Evolutionary conservation across 73 alveolate species (phyloP).

Genomic region (Blepharisma stoltei): DNA sequence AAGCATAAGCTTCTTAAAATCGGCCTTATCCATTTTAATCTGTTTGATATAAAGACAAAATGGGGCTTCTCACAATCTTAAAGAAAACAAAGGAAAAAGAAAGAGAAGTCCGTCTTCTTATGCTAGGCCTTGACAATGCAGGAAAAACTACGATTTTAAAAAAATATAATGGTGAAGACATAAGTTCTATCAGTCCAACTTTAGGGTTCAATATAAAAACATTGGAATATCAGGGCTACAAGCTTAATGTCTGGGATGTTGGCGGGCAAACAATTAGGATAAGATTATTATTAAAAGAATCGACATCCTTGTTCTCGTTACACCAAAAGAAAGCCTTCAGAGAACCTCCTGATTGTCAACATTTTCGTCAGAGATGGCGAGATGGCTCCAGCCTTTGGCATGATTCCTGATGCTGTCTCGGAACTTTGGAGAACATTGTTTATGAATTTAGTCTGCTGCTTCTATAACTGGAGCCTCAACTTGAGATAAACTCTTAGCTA

Average conservation of each 20-base stretch:
- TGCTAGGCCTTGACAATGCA: constrained; percentile 93
- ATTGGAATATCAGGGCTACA: constrained; percentile 84
- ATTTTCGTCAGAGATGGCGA: too few relatives aligned
- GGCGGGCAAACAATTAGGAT: constrained; percentile 99
- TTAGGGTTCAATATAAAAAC: constrained; percentile 97
- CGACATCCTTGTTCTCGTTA: too few relatives aligned
- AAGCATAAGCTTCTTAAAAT: not conserved
- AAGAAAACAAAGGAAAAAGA: constrained; percentile 89
- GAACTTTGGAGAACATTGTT: too few relatives aligned
- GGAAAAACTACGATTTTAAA: constrained; percentile 93
- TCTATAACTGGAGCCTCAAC: too few relatives aligned
- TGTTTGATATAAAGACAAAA: constrained; percentile 1
- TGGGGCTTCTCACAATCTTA: constrained; percentile 91
- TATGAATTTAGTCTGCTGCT: too few relatives aligned
- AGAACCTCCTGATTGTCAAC: too few relatives aligned
- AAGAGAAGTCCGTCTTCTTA: constrained; percentile 86
- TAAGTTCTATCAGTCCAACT: constrained; percentile 93
- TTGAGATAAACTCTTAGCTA: too few relatives aligned
- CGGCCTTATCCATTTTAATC: not conserved
- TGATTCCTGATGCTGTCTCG: too few relatives aligned
- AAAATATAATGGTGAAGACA: constrained; percentile 95
- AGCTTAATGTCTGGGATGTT: constrained; percentile 98
- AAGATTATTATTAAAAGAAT: too few relatives aligned
- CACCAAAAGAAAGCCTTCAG: too few relatives aligned
- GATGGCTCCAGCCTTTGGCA: too few relatives aligned